Base-by-base conservation (phyloP, 2,329 filamentous ascomycete species). In the Calonectria leucothoes region DNA sequence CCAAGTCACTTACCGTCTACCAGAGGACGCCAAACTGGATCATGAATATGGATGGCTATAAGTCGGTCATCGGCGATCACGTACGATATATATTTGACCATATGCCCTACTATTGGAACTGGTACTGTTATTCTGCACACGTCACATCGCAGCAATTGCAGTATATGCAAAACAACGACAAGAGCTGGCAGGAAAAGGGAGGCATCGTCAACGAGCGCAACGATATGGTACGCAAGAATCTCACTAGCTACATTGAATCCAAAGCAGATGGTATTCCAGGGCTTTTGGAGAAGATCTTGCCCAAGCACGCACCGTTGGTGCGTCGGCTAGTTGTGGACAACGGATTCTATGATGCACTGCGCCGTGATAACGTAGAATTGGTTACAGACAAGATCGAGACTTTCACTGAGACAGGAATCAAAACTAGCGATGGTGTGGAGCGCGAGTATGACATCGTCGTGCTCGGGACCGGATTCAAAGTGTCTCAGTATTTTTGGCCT, bases 31-130 rank as follows among this genome's bases (percentile, higher is more conserved):
- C 70, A 27, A 72, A 72, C 33, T 72, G 70, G 70, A 69, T 69
- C 65, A 72, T 72, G 70, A 72, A 69, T 14, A 57, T 69, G 55
- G 70, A 72, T 8, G 70, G 70, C 25, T 69, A 69, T 23, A 20
- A 33, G 12, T 11, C 42, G 3, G 8, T 4, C n/a, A 69, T 72
- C 25, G 57, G 64, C 14, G 37, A 68, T 23, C n/a, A 65, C 3
- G 37, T 72, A 2, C 52, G 70, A 6, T 72, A 57, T 15, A 14
- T 72, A 10, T 72, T 72, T 17, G 65, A 72, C 48, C 27, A 55
- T n/a, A 72, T 72, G 70, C 70, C 70, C 4, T 72, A 72, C 27
- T 72, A 72, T 17, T 72, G 70, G 70, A 72, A 72, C n/a, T 72
- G 70, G 70, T 69, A 45, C n/a, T 72, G 70, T 17, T 72, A 72